A percentile compares a stretch with the other conserved stretches of the same genome.
phyloP scores from a whole-genome alignment of 2,329 filamentous ascomycete species.

The Ophiostoma ips region DNA sequence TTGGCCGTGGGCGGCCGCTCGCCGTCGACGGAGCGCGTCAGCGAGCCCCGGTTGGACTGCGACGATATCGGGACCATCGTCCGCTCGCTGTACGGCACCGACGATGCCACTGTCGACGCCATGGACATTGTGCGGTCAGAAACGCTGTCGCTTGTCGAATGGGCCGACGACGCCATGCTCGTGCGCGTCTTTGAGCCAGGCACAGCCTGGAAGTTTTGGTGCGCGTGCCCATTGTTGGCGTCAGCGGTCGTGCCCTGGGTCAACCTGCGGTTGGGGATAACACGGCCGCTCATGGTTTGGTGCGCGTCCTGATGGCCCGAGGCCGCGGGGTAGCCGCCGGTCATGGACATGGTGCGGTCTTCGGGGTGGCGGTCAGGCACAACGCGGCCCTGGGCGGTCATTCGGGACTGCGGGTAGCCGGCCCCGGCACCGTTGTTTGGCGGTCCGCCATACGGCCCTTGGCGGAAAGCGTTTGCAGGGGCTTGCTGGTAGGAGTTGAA shows the following conservation, averaged over 20 bases:
- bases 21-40: slow-evolving; percentile 37
- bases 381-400: slow-evolving; percentile 79
- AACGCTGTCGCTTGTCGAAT: slow-evolving; percentile 18
- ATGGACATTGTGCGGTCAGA: slow-evolving; percentile 65
- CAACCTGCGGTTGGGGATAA: slow-evolving; percentile 64
- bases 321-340: slow-evolving; percentile 57
- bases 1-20: slow-evolving; percentile 44
- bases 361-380: slow-evolving; percentile 76
- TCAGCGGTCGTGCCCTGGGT: slow-evolving; percentile 14
- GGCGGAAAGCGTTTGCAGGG: slow-evolving; percentile 63
- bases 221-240: slow-evolving; percentile 22
- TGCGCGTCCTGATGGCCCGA: slow-evolving; percentile 61
- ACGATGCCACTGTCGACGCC: slow-evolving; percentile 65
- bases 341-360: slow-evolving; percentile 94
- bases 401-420: slow-evolving; percentile 43
- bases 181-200: slow-evolving; percentile 40
- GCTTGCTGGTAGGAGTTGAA: slow-evolving; percentile 48
- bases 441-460: slow-evolving; percentile 43
- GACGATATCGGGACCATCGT: slow-evolving; percentile 15
- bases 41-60: slow-evolving; percentile 36
- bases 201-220: slow-evolving; percentile 19
- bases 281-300: slow-evolving; percentile 84
- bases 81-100: slow-evolving; percentile 47
- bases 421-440: slow-evolving; percentile 26
- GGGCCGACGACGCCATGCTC: slow-evolving; percentile 19